Evolutionary conservation across 768 basidiomycete species (phyloP), one percentile per base, ranked within the genome.

Genomic region (Hydnomerulius pinastri): DNA sequence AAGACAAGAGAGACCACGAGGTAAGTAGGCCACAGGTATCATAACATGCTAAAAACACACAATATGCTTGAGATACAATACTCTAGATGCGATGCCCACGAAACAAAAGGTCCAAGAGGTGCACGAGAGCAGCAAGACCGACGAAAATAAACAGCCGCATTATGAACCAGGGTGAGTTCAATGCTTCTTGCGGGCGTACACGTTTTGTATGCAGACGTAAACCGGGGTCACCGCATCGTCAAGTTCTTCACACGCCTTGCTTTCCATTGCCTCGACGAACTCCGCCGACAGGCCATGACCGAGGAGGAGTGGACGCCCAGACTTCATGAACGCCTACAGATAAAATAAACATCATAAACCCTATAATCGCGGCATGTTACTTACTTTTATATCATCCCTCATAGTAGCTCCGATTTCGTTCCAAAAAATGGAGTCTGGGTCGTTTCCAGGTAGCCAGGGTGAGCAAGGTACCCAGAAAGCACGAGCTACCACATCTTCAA

Each of bases 281-380:
- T 70, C 65, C 60, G 78, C 76, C 3, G 81, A 65, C 24, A 89
- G 58, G 4, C 86, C 89, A 57, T 72, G 78, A 11, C 82, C 78
- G 5, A 90, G 75, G 3, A 91, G 75, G 35, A 90, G 70, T 18
- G 86, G 84, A n/a, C 86, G 74, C 15, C 79, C 83, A 1, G 83
- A 81, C 55, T 74, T 76, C 33, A 91, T 59, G 61, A 91, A 89
- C 12, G 78, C 73, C 86, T 90, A 54, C 17, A 52, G 36, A 18
- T 41, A 46, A 24, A 32, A 29, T 15, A 33, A 39, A 30, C 29
- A 46, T 2, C 20, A 25, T 3, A 51, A 5, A 17, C 40, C 47
- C 17, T 7, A 37, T 20, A 37, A 25, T 39, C 28, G 51, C 24
- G n/a, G 36, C 18, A 49, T 24, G 33, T 33, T 39, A 57, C 63